Evolutionary conservation across 2,329 filamentous ascomycete genomes (phyloP).

Genomic region (Ceratocystis destructans): DNA sequence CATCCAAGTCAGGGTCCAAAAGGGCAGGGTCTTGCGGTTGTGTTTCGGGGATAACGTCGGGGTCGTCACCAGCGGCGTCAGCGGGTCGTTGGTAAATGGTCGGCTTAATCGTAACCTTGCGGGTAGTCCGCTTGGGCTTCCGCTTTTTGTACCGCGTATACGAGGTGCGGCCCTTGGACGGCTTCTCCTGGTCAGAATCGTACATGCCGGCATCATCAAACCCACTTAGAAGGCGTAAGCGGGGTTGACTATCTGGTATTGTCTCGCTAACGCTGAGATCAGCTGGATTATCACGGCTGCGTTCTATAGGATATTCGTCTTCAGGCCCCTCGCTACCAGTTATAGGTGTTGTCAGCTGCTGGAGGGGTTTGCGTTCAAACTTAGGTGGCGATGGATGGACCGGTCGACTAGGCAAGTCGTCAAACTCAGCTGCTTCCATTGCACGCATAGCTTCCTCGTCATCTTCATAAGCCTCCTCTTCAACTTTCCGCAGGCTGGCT

Average conservation of each 20-base stretch:
- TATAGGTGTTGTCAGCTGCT: background rate
- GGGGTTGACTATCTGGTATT: slow-evolving; percentile 32
- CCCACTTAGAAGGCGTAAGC: slow-evolving; percentile 39
- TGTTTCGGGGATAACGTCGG: slow-evolving; percentile 31
- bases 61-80: slow-evolving; percentile 27
- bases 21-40: slow-evolving; percentile 21
- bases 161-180: slow-evolving; percentile 39
- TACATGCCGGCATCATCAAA: slow-evolving; percentile 50
- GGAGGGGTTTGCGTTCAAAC: slow-evolving; percentile 19
- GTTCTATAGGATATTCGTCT: background rate
- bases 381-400: slow-evolving; percentile 18
- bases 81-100: slow-evolving; percentile 36
- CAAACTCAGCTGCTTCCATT: slow-evolving; percentile 39
- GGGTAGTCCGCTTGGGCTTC: slow-evolving; percentile 66
- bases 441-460: slow-evolving; percentile 63
- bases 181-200: slow-evolving; percentile 42
- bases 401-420: slow-evolving; percentile 8
- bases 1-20: slow-evolving; percentile 18
- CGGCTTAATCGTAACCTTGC: slow-evolving; percentile 50
- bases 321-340: slow-evolving; percentile 17
- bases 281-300: too few relatives aligned
- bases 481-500: slow-evolving; percentile 52
- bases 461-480: slow-evolving; percentile 57
- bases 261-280: slow-evolving; percentile 21
- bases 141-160: slow-evolving; percentile 67